Evolutionary conservation across 1,139 yeast genomes (phyloP).

Genomic region (Pichia cactophila): DNA sequence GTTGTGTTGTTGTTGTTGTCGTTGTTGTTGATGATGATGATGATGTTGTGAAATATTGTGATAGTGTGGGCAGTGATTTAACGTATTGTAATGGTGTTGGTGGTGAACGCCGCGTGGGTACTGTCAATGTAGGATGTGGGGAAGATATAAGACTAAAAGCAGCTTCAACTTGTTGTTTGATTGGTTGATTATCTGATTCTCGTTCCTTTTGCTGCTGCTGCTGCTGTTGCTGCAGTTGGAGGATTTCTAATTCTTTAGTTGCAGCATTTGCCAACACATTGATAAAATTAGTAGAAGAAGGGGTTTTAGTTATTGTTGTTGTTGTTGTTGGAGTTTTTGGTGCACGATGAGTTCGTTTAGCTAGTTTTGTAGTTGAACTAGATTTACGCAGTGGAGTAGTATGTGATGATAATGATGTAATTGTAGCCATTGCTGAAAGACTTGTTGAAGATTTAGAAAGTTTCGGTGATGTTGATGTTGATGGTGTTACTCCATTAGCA

Average conservation of each 20-base stretch:
- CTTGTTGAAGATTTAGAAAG: constrained; percentile 12
- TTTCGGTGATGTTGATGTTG: not conserved
- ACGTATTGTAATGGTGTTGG: constrained; percentile 35
- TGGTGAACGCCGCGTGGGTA: not conserved
- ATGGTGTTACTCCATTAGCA: constrained; percentile 29
- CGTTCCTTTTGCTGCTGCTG: not conserved
- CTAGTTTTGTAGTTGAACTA: constrained; percentile 8
- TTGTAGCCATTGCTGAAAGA: not conserved
- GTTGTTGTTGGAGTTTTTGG: not conserved
- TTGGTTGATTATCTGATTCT: not conserved
- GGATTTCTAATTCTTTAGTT: constrained; percentile 59
- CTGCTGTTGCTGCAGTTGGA: constrained; percentile 8
- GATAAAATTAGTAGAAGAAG: constrained; percentile 28
- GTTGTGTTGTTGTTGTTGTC: not conserved
- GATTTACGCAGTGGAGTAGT: constrained; percentile 1
- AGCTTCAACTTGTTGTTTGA: constrained; percentile 16
- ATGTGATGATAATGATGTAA: not conserved
- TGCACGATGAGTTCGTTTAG: constrained; percentile 33
- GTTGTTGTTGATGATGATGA: too few relatives aligned
- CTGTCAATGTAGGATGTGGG: not conserved
- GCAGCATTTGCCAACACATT: constrained; percentile 79
- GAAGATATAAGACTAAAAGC: constrained; percentile 20
- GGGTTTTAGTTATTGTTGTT: not conserved
- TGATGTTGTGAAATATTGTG: constrained; percentile 41
- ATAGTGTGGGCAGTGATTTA: constrained; percentile 57